Conservation (phyloP, 257 asterid species). For the Anisodus tanguticus region DNA sequence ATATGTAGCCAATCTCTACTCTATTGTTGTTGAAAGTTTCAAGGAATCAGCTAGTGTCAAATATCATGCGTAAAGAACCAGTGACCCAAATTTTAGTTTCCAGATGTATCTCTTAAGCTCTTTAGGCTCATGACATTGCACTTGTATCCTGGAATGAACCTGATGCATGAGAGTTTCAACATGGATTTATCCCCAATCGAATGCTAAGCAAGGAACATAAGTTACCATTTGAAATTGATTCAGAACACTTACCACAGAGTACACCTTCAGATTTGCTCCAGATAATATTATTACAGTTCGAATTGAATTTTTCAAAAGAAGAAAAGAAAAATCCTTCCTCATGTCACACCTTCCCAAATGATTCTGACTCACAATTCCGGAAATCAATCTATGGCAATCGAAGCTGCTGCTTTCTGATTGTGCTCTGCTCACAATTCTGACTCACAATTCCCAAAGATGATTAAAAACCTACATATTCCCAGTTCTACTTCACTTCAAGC, state of each 20-base stretch:
- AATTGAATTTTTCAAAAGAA: background rate
- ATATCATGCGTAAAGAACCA: background rate
- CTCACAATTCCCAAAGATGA: no score
- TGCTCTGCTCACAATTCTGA: background rate
- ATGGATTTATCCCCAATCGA: background rate
- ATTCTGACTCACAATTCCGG: background rate
- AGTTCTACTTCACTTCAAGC: conserved; percentile 17
- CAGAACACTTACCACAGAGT: background rate
- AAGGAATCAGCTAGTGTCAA: background rate
- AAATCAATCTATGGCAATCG: background rate
- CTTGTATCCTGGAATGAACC: background rate
- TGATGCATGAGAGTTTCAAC: background rate
- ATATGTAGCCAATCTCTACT: background rate
- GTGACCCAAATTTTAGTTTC: background rate
- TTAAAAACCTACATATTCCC: background rate
- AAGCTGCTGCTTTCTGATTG: background rate
- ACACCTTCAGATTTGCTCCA: background rate
- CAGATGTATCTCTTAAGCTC: background rate
- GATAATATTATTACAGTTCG: background rate
- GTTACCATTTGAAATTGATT: background rate
- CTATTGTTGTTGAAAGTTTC: background rate
- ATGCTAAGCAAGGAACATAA: background rate
- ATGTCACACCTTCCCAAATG: background rate
- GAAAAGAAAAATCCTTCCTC: background rate
- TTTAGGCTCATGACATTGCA: background rate